phyloP scores from a whole-genome alignment of 2,329 filamentous ascomycete genomes.

The Penicillium sp. region DNA sequence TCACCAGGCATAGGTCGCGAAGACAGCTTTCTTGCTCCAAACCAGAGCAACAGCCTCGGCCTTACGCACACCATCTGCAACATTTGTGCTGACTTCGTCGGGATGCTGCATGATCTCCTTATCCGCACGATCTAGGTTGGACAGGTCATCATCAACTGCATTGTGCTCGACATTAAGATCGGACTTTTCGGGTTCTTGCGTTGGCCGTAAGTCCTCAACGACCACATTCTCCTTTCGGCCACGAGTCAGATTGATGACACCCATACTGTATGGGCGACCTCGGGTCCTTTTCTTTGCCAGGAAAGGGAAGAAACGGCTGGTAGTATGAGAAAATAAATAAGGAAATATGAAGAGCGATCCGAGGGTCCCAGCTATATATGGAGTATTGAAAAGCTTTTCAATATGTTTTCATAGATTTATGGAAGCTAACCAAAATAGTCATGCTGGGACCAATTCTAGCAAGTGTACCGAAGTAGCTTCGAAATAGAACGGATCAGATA shows the following conservation, averaged over 20 bases:
- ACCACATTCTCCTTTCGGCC: background rate
- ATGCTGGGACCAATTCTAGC: background rate
- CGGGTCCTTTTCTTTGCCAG: background rate
- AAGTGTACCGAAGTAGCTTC: background rate
- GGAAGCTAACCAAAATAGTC: background rate
- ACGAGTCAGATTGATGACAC: conserved; percentile 4
- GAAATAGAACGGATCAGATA: background rate
- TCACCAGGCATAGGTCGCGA: conserved; percentile 35
- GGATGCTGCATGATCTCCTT: conserved; percentile 18
- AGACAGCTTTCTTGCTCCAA: conserved; percentile 27
- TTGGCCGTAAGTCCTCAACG: conserved; percentile 1
- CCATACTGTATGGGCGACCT: background rate
- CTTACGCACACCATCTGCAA: conserved; percentile 15
- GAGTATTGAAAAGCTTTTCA: background rate
- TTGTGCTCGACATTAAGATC: conserved; percentile 2
- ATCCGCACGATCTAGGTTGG: conserved; percentile 2
- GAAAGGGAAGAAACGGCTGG: background rate
- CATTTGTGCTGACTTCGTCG: conserved; percentile 24
- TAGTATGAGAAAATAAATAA: background rate
- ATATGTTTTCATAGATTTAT: background rate
- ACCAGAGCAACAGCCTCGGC: conserved; percentile 17
- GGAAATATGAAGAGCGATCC: background rate
- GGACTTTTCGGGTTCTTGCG: conserved; percentile 1
- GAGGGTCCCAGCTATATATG: background rate
- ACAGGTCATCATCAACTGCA: background rate